These are phyloP conservation scores for Epichloe coenophiala DNA, from an alignment of 2,329 filamentous ascomycete genomes.

Conservation along the genomic window DNA sequence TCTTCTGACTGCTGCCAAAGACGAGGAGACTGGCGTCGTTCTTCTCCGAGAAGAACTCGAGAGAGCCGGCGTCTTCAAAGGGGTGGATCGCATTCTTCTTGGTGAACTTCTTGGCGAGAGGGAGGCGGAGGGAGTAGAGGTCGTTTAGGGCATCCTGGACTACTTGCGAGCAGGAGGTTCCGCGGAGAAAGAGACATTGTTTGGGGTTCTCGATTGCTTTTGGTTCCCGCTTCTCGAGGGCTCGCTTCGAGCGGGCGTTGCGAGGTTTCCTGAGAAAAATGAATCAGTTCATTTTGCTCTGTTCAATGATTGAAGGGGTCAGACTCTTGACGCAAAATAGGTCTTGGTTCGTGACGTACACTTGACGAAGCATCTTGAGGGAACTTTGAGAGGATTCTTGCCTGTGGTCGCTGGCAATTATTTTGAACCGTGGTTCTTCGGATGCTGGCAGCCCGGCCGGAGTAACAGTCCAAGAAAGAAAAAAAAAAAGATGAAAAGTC, in stretches of 20 bases:
- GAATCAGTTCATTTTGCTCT: neutral
- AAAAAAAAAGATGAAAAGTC: conserved; percentile 13
- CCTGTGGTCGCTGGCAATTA: neutral
- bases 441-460: neutral
- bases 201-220: conserved; percentile 85
- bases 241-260: conserved; percentile 82
- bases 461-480: neutral
- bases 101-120: conserved; percentile 77
- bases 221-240: conserved; percentile 82
- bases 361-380: conserved; percentile 34
- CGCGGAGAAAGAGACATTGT: conserved; percentile 76
- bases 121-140: conserved; percentile 71
- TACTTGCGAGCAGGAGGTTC: conserved; percentile 71
- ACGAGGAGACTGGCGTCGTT: conserved; percentile 82
- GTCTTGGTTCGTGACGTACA: conserved; percentile 21
- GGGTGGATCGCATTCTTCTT: conserved; percentile 96
- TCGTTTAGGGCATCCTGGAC: conserved; percentile 76
- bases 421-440: neutral
- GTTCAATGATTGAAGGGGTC: too few species aligned
- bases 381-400: neutral
- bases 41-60: conserved; percentile 94
- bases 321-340: too few species aligned
- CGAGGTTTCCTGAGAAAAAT: conserved; percentile 40
- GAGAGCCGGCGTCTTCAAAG: conserved; percentile 75
- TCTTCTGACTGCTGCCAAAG: conserved; percentile 80